Evolutionary conservation across 257 asterid genomes (phyloP).

Genomic region (Petrea volubilis): DNA sequence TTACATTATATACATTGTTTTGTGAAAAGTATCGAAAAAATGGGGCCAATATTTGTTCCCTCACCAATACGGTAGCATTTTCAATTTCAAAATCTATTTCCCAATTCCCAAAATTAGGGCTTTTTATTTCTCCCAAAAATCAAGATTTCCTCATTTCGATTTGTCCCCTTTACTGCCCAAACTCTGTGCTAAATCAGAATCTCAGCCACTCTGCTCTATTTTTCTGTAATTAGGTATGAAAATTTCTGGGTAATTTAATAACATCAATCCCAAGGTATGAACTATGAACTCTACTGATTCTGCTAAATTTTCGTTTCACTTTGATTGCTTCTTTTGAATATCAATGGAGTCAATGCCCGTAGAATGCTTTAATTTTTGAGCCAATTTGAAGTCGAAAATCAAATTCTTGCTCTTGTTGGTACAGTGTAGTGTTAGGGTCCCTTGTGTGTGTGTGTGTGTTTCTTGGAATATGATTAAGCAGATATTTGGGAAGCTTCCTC

Average conservation of each 20-base stretch:
- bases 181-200: neutral
- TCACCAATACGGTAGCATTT: neutral
- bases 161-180: neutral
- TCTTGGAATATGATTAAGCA: conserved; percentile 16
- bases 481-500: conserved; percentile 16
- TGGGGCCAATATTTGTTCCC: neutral
- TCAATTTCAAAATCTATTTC: neutral
- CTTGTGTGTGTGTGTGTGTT: neutral
- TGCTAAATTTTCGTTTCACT: neutral
- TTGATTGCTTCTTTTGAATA: neutral
- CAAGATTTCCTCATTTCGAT: neutral
- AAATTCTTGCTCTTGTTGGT: neutral
- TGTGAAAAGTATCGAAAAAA: neutral
- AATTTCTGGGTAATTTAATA: neutral
- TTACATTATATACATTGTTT: neutral
- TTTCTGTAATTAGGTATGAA: neutral
- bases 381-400: neutral
- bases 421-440: neutral
- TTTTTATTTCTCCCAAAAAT: neutral
- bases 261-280: neutral
- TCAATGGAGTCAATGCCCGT: neutral
- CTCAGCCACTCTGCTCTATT: neutral
- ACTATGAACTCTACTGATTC: neutral
- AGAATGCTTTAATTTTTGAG: neutral
- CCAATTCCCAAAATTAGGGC: neutral